These are phyloP conservation scores for Bolboschoenoplectus hybrid DNA, from an alignment of 202 grass and related monocot genomes.

Conservation along the genomic window DNA sequence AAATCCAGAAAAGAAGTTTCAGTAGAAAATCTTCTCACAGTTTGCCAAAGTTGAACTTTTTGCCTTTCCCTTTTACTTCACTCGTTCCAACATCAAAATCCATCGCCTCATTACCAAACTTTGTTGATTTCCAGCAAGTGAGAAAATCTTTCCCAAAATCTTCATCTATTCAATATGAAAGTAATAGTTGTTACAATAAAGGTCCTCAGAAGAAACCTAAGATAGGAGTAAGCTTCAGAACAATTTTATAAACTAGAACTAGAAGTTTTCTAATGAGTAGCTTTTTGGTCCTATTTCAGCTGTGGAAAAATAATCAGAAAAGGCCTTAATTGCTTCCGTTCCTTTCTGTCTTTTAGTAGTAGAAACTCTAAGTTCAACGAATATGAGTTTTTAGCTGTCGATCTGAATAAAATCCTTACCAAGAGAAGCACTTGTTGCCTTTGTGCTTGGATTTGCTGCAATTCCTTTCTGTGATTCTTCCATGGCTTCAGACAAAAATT, in stretches of 20 bases:
- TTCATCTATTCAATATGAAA: conserved; percentile 61
- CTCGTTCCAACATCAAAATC: conserved; percentile 70
- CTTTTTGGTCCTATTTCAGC: background rate
- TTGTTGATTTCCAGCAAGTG: conserved; percentile 71
- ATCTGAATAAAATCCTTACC: conserved; percentile 55
- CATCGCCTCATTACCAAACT: conserved; percentile 58
- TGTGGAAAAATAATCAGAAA: background rate
- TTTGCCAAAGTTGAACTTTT: conserved; percentile 79
- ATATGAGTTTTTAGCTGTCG: background rate
- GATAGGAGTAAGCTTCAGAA: background rate
- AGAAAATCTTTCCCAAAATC: conserved; percentile 93
- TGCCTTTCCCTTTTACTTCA: conserved; percentile 54
- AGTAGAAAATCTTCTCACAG: conserved; percentile 58
- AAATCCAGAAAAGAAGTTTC: background rate
- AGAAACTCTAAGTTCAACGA: background rate
- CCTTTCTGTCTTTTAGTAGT: background rate
- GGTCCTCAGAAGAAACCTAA: background rate
- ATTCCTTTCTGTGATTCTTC: conserved; percentile 67
- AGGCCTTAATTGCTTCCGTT: background rate
- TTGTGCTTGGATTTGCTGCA: conserved; percentile 43
- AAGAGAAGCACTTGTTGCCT: conserved; percentile 57
- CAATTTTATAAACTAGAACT: conserved; percentile 12
- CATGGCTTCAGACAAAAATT: conserved; percentile 51
- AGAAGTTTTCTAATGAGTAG: conserved; percentile 12
- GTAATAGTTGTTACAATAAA: background rate